These are phyloP conservation scores for Raddia guianensis DNA, from an alignment of 176 grass and related monocot species.

Conservation along the genomic window DNA sequence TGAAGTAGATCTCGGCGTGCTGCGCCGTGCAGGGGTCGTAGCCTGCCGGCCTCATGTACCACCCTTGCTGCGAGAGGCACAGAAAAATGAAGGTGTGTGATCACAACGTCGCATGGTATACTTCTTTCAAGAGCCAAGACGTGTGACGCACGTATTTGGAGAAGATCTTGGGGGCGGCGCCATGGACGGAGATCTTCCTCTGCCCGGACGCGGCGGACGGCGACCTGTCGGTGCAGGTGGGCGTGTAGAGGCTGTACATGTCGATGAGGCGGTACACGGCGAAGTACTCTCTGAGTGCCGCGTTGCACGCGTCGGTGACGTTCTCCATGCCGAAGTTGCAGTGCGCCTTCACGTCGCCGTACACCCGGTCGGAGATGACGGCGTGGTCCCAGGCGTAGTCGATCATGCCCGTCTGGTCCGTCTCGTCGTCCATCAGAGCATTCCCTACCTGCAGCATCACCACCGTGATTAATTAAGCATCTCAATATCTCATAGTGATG, in stretches of 20 bases:
- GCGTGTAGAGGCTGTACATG: conserved; percentile 96
- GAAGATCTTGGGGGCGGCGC: conserved; percentile 60
- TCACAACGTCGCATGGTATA: not conserved
- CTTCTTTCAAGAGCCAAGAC: too few relatives aligned
- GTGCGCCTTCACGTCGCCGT: conserved; percentile 61
- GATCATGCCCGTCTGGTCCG: conserved; percentile 83
- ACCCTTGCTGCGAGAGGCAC: conserved; percentile 44
- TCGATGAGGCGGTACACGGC: conserved; percentile 85
- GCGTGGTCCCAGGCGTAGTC: conserved; percentile 98
- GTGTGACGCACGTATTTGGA: conserved; percentile 56
- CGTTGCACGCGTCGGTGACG: conserved; percentile 43
- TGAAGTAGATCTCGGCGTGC: conserved; percentile 74
- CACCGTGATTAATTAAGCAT: not conserved
- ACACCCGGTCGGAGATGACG: conserved; percentile 90
- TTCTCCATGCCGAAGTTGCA: conserved; percentile 67
- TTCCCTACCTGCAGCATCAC: conserved; percentile 69
- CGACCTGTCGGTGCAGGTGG: conserved; percentile 50
- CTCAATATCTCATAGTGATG: too few relatives aligned
- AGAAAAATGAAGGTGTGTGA: not conserved
- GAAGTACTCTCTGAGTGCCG: conserved; percentile 65
- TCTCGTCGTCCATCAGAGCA: conserved; percentile 81
- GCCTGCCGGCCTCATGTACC: conserved; percentile 63
- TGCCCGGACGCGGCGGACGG: not conserved
- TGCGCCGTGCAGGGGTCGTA: conserved; percentile 70
- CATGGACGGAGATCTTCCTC: conserved; percentile 49